These are phyloP conservation scores for Chlorociboria aeruginascens DNA, from an alignment of 495 filamentous ascomycete species.

Conservation along the genomic window DNA sequence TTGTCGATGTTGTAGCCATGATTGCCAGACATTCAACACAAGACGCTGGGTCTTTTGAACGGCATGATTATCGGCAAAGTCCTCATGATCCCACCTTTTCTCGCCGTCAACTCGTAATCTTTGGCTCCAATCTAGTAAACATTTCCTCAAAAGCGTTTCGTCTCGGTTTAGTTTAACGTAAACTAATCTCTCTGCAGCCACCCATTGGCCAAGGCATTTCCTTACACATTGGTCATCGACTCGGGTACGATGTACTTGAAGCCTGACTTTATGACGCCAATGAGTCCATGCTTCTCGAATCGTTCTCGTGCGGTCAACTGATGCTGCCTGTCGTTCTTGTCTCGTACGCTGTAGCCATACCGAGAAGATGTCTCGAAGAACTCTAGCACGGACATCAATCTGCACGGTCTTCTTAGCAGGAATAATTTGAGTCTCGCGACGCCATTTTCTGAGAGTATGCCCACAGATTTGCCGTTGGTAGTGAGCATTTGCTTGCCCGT, in stretches of 20 bases:
- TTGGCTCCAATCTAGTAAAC: slow-evolving; percentile 6
- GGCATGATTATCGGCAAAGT: slow-evolving; percentile 5
- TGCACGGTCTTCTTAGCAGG: slow-evolving; percentile 35
- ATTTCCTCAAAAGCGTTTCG: neutral
- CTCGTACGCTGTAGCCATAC: slow-evolving; percentile 40
- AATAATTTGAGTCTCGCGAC: slow-evolving; percentile 30
- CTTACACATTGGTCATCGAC: slow-evolving; percentile 1
- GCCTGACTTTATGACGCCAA: slow-evolving; percentile 50
- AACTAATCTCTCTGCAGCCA: slow-evolving; percentile 1
- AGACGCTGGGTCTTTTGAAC: slow-evolving; percentile 7
- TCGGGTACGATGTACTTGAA: neutral
- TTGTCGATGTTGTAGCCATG: slow-evolving; percentile 28
- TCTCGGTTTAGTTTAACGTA: neutral
- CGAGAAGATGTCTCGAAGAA: slow-evolving; percentile 35
- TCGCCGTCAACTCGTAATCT: neutral
- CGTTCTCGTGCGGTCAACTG: slow-evolving; percentile 39
- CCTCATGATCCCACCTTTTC: slow-evolving; percentile 9
- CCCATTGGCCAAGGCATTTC: slow-evolving; percentile 11
- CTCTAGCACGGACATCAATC: slow-evolving; percentile 33
- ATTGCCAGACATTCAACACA: slow-evolving; percentile 33
- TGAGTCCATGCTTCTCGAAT: slow-evolving; percentile 46
- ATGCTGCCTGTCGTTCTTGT: slow-evolving; percentile 39
- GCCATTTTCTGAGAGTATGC: slow-evolving; percentile 21
- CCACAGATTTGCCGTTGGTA: slow-evolving; percentile 19
- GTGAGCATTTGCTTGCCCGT: slow-evolving; percentile 8